Base-by-base conservation (phyloP, 768 basidiomycete genomes). In the Cyclocybe aegerita region DNA sequence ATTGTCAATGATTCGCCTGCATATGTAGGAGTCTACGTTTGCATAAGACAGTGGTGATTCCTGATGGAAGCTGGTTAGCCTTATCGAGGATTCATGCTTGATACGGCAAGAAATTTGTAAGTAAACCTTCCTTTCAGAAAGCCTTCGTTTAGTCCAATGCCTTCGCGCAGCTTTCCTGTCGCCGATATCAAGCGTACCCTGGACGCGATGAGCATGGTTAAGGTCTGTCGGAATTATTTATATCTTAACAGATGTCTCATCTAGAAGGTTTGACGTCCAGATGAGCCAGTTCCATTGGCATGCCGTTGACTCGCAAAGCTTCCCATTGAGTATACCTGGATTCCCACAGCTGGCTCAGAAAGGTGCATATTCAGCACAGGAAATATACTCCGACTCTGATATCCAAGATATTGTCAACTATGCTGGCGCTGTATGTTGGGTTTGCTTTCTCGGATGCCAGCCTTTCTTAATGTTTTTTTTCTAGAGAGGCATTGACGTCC, bases 241-340 rank as follows among this genome's bases (percentile, higher is more conserved):
- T 77, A 54, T 76, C 23, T 23, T 23, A 23, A 23, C 72, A 74
- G 74, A 79, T 58, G 61, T 77, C 47, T 70, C 17, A 29, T 16
- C 35, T 23, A 42, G 12, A 34, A 3, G 23, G 16, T 16, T 45
- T 11, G 7, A 14, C 37, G 17, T 14, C 7, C 40, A 84, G 80
- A 75, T 88, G 54, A 90, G 82, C 63, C 77, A 75, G 7, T 82
- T 93, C 59, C 88, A 93, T 50, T 93, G 89, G 90, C 91, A 93
- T 63, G 75, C 88, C 45, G 80, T 80, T 31, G 91, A 93, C 64
- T 84, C 85, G 33, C 88, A 93, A 62, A 85, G 82, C 50, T 93
- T 88, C 67, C 88, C 91, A 0, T 73, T 93, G 9, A 69, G 73
- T 23, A 69, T 92, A 5, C 68, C 79, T 16, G 73, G 71, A 12